These are phyloP conservation scores for Euphorbia lathyris DNA, from an alignment of 345 rosid species.

Conservation along the genomic window DNA sequence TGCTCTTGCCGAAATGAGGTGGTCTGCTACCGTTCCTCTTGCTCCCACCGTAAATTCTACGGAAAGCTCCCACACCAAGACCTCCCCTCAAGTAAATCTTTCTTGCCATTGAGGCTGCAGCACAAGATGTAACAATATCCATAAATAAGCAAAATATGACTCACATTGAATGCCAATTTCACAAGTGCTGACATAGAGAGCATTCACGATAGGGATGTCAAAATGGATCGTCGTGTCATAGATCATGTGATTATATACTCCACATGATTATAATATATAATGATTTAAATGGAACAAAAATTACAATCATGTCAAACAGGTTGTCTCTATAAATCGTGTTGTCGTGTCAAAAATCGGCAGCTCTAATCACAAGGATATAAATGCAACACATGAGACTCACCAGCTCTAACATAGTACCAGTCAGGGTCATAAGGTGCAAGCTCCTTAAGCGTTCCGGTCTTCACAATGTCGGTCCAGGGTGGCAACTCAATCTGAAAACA, in stretches of 20 bases:
- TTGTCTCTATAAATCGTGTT: too few relatives aligned
- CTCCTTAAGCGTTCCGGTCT: conserved; percentile 74
- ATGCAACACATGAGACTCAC: neutral
- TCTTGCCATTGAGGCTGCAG: conserved; percentile 88
- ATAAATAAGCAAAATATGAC: neutral
- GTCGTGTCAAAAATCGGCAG: too few relatives aligned
- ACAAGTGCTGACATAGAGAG: neutral
- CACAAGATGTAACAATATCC: neutral
- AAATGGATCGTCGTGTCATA: too few relatives aligned
- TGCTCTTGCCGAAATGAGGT: conserved; percentile 82
- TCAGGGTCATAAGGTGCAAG: conserved; percentile 93
- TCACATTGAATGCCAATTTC: neutral
- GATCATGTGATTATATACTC: too few relatives aligned
- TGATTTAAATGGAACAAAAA: too few relatives aligned
- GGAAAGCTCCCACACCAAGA: conserved; percentile 85
- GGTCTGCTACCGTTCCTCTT: conserved; percentile 85
- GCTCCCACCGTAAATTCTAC: conserved; percentile 83
- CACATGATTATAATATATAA: too few relatives aligned
- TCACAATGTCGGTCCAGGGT: conserved; percentile 81
- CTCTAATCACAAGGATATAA: neutral
- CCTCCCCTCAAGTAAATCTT: conserved; percentile 85
- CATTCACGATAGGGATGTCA: too few relatives aligned
- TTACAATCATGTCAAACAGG: too few relatives aligned
- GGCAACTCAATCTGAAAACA: conserved; percentile 73
- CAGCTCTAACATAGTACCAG: conserved; percentile 84